A percentile compares a stretch with the other conserved stretches of the same genome.
Conservation (phyloP, 352 stramenopile genomes). For the Phytophthora hibernalis region DNA sequence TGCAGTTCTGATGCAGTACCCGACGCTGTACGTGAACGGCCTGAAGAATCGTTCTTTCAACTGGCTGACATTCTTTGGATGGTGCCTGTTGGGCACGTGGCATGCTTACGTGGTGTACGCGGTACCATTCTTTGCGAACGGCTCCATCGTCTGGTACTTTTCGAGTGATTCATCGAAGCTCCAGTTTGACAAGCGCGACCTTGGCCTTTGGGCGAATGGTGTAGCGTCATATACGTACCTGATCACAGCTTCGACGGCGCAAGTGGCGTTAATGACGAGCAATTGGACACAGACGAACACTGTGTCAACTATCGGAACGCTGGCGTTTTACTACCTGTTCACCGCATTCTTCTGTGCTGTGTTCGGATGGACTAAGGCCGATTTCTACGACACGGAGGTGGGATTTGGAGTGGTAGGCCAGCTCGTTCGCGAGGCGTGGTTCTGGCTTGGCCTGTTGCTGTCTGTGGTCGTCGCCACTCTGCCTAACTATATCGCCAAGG, state of each 20-base stretch:
- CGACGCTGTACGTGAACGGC: slow-evolving; percentile 88
- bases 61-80: slow-evolving; percentile 89
- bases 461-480: slow-evolving; percentile 66
- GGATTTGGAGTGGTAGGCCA: slow-evolving; percentile 71
- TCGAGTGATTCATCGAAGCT: slow-evolving; percentile 55
- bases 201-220: slow-evolving; percentile 83
- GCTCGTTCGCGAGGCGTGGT: slow-evolving; percentile 77
- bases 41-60: slow-evolving; percentile 91
- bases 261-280: slow-evolving; percentile 90
- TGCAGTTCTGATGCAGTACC: slow-evolving; percentile 90
- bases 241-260: slow-evolving; percentile 86
- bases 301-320: slow-evolving; percentile 75
- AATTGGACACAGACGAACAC: slow-evolving; percentile 87
- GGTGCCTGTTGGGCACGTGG: slow-evolving; percentile 86
- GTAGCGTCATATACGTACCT: slow-evolving; percentile 88
- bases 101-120: slow-evolving; percentile 90
- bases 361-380: slow-evolving; percentile 75
- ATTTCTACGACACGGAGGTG: slow-evolving; percentile 85
- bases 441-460: slow-evolving; percentile 82
- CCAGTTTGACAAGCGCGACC: slow-evolving; percentile 69
- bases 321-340: slow-evolving; percentile 90
- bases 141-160: slow-evolving; percentile 88
- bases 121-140: slow-evolving; percentile 86
- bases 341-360: slow-evolving; percentile 85
- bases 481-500: slow-evolving; percentile 90